These are phyloP conservation scores for Puccinia novopanici DNA, from an alignment of 1,284 basidiomycete species.

Conservation along the genomic window DNA sequence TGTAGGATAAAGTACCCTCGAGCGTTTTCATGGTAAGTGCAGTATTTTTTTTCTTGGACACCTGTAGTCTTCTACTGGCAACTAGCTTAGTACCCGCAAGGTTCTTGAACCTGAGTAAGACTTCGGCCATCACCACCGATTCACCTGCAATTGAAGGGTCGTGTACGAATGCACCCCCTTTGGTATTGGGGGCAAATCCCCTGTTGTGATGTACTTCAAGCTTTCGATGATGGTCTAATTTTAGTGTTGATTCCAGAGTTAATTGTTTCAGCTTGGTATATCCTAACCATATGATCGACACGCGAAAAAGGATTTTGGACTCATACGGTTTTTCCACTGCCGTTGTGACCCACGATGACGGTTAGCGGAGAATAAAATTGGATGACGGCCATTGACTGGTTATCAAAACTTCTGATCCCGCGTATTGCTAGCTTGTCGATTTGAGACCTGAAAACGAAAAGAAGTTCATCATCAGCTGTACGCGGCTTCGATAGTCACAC, in stretches of 20 bases:
- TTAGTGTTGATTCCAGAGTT: not conserved
- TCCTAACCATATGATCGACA: not conserved
- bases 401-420: constrained; percentile 63
- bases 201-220: constrained; percentile 97
- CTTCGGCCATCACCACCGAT: constrained; percentile 97
- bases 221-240: constrained; percentile 90
- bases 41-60: constrained; percentile 81
- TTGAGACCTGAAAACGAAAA: constrained; percentile 26
- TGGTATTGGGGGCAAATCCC: constrained; percentile 94
- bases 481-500: too few relatives aligned
- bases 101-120: constrained; percentile 88
- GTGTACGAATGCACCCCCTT: constrained; percentile 95
- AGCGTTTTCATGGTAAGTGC: constrained; percentile 92
- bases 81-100: constrained; percentile 85
- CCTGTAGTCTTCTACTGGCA: constrained; percentile 88
- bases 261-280: not conserved
- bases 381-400: constrained; percentile 90
- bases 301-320: not conserved
- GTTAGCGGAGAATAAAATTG: constrained; percentile 97
- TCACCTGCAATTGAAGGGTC: constrained; percentile 96
- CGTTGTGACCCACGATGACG: constrained; percentile 98
- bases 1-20: constrained; percentile 80
- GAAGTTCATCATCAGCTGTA: not conserved
- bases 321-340: constrained; percentile 86
- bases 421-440: constrained; percentile 58